phyloP scores from a whole-genome alignment of 2,329 filamentous ascomycete genomes.

The Cladobotryum protrusum region DNA sequence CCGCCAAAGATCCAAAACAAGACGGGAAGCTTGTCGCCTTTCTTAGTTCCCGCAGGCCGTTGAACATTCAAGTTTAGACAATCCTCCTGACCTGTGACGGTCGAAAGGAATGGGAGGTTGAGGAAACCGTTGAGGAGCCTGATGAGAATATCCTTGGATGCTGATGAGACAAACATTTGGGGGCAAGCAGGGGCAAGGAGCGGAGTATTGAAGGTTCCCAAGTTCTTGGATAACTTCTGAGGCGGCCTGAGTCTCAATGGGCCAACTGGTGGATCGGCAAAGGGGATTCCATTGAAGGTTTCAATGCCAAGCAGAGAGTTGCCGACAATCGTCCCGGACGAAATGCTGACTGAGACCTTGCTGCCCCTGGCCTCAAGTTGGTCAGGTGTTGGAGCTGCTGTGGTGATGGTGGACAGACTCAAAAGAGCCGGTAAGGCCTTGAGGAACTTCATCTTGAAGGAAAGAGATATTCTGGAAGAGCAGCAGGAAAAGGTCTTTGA shows the following conservation, averaged over 20 bases:
- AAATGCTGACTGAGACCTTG: conserved; percentile 47
- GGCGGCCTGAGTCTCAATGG: conserved; percentile 64
- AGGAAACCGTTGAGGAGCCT: conserved; percentile 44
- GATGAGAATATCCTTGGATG: conserved; percentile 31
- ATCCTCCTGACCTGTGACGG: conserved; percentile 52
- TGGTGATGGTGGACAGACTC: conserved; percentile 4
- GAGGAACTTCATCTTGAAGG: conserved; percentile 9
- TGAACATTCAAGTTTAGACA: conserved; percentile 57
- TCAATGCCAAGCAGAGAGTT: conserved; percentile 46
- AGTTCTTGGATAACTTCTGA: conserved; percentile 43
- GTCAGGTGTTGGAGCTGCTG: conserved; percentile 9
- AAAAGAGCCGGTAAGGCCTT: conserved; percentile 3
- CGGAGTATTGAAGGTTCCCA: conserved; percentile 58
- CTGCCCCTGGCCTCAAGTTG: conserved; percentile 37
- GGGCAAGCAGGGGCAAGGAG: conserved; percentile 58
- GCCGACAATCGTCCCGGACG: conserved; percentile 52
- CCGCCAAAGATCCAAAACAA: conserved; percentile 68
- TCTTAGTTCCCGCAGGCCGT: conserved; percentile 49
- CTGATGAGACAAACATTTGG: conserved; percentile 59
- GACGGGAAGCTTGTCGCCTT: conserved; percentile 55
- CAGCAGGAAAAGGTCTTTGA: no score
- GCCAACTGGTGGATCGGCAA: conserved; percentile 62
- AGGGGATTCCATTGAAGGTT: conserved; percentile 69
- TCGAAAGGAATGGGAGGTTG: conserved; percentile 53
- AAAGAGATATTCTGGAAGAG: no score